Evolutionary conservation across 495 filamentous ascomycete species (phyloP).

Genomic region (Aspergillus haitiensis): DNA sequence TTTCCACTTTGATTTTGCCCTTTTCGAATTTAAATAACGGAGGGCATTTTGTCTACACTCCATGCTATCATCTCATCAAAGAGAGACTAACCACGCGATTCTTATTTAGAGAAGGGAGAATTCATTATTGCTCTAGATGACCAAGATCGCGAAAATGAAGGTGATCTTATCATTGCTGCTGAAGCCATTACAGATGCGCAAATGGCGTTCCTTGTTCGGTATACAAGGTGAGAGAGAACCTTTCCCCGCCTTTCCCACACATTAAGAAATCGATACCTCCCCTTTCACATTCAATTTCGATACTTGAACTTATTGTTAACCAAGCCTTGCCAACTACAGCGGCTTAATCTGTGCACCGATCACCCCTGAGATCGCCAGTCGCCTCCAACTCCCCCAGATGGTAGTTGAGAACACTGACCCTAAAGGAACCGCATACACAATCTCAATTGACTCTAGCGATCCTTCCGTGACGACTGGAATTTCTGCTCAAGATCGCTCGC

Average conservation of each 20-base stretch:
- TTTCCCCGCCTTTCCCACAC: no score
- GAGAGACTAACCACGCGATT: constrained; percentile 20
- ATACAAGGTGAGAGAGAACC: constrained; percentile 61
- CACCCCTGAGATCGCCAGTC: constrained; percentile 59
- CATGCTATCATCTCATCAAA: background rate
- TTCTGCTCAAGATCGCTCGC: constrained; percentile 79
- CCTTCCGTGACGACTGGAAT: constrained; percentile 84
- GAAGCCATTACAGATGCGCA: constrained; percentile 81
- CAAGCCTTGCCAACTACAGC: constrained; percentile 40
- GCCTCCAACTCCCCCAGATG: constrained; percentile 85
- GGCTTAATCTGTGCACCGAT: constrained; percentile 90
- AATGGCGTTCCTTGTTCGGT: constrained; percentile 92
- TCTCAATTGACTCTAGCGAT: constrained; percentile 75
- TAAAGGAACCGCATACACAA: constrained; percentile 87
- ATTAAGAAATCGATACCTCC: no score
- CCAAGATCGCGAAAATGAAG: constrained; percentile 91
- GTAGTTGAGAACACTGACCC: constrained; percentile 78
- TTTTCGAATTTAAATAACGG: background rate
- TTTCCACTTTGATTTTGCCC: no score
- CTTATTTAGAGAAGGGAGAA: constrained; percentile 69
- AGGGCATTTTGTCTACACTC: background rate
- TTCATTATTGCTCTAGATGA: constrained; percentile 96
- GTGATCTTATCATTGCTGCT: constrained; percentile 94
- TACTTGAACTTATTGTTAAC: background rate
- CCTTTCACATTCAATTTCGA: constrained; percentile 3